Conservation (phyloP, 2,329 filamentous ascomycete genomes). For the Trichoderma koningii region DNA sequence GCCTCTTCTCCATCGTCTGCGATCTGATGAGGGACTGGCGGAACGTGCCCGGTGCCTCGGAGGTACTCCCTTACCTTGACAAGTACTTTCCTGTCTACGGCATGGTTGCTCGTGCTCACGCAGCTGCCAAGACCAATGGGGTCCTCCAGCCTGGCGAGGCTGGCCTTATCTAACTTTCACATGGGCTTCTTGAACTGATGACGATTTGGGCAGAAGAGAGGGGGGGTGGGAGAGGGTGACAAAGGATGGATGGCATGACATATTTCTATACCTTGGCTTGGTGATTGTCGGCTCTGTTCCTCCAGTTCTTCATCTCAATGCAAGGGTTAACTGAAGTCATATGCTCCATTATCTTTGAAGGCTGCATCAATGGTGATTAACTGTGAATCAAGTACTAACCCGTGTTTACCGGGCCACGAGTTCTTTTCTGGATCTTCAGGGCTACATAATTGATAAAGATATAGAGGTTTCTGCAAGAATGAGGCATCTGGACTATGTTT, state of each 20-base stretch:
- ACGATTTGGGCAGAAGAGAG: neutral
- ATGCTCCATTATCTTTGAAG: neutral
- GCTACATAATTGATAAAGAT: too few relatives aligned
- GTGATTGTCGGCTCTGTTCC: neutral
- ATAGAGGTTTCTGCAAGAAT: too few relatives aligned
- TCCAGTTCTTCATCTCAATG: constrained; percentile 11
- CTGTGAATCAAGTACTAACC: too few relatives aligned
- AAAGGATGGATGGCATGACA: neutral
- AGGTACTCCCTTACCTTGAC: constrained; percentile 66
- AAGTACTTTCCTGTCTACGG: constrained; percentile 67
- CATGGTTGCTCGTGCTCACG: constrained; percentile 53
- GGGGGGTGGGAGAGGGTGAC: too few relatives aligned
- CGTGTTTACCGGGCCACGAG: too few relatives aligned
- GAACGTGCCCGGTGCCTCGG: constrained; percentile 51
- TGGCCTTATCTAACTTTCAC: neutral
- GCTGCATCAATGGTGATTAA: too few relatives aligned
- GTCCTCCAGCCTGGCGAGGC: constrained; percentile 15
- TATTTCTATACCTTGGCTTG: constrained; percentile 11
- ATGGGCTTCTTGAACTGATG: too few relatives aligned
- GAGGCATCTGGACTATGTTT: too few relatives aligned
- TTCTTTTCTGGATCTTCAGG: neutral
- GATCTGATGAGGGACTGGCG: constrained; percentile 75
- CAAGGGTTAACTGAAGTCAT: neutral
- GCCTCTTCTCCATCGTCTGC: constrained; percentile 63
- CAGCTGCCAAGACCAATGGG: constrained; percentile 17